These are phyloP conservation scores for Citrullus mucosospermus DNA, from an alignment of 306 rosid species.

Conservation along the genomic window DNA sequence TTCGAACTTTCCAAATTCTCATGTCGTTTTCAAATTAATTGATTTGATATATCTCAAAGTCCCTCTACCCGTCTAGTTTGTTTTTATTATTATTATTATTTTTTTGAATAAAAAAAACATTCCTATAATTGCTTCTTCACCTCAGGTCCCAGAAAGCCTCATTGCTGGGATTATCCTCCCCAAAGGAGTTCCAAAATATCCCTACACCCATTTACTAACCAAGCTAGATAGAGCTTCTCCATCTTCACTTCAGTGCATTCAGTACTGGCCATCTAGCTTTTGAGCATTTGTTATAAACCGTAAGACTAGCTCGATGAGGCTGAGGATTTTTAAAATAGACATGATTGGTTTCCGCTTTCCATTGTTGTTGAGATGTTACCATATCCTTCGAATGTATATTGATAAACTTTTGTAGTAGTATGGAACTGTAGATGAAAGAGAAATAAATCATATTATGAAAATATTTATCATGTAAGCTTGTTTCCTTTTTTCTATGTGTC, in stretches of 20 bases:
- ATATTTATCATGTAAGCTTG: background rate
- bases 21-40: too few relatives aligned
- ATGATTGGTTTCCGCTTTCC: background rate
- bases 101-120: too few relatives aligned
- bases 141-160: too few relatives aligned
- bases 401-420: background rate
- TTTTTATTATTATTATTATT: too few relatives aligned
- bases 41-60: too few relatives aligned
- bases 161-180: too few relatives aligned
- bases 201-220: too few relatives aligned
- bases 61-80: too few relatives aligned
- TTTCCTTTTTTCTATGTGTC: background rate
- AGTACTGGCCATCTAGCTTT: background rate
- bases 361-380: background rate
- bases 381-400: background rate
- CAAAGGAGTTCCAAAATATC: too few relatives aligned
- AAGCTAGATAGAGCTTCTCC: background rate
- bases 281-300: background rate
- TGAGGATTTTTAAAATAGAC: background rate
- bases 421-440: background rate
- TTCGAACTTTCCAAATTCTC: background rate
- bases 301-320: background rate
- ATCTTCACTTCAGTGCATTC: background rate
- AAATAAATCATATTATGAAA: background rate
- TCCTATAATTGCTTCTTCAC: too few relatives aligned